A percentile compares a stretch with the other conserved stretches of the same genome.
Evolutionary conservation across 768 basidiomycete species (phyloP).

Genomic region (Serpula lacrymans): DNA sequence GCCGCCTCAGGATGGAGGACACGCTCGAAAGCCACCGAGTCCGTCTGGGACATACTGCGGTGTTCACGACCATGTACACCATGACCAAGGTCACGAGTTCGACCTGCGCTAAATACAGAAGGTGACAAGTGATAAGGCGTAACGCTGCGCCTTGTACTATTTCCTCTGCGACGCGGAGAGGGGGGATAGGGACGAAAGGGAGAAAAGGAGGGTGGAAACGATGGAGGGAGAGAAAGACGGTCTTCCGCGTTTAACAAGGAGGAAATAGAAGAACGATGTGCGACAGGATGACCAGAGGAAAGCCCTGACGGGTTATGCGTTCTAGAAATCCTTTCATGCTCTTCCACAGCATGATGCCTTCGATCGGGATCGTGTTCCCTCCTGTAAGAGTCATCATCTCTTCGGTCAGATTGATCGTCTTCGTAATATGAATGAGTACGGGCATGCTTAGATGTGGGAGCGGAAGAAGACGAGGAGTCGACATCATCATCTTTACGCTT

Average conservation of each 20-base stretch:
- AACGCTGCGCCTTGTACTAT: conserved; percentile 20
- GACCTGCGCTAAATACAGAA: no score
- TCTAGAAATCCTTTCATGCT: conserved; percentile 4
- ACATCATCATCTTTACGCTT: conserved; percentile 61
- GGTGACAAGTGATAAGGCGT: no score
- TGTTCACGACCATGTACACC: conserved; percentile 24
- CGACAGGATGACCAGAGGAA: conserved; percentile 25
- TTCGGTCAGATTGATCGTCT: neutral
- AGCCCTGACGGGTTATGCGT: conserved; percentile 12
- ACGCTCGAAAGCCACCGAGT: conserved; percentile 11
- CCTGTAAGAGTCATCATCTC: no score
- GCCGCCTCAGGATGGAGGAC: conserved; percentile 23
- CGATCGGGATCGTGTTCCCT: no score
- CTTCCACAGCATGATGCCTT: conserved; percentile 6
- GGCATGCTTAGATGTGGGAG: conserved; percentile 23
- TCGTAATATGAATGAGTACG: conserved; percentile 13
- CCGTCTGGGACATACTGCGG: conserved; percentile 10
- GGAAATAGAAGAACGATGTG: conserved; percentile 29
- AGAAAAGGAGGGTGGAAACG: conserved; percentile 9
- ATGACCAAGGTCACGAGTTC: conserved; percentile 19
- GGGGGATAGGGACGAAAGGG: conserved; percentile 11
- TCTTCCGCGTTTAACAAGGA: conserved; percentile 11
- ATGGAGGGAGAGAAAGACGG: conserved; percentile 12
- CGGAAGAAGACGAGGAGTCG: conserved; percentile 26
- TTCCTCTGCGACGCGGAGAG: conserved; percentile 2